Evolutionary conservation across 345 rosid genomes (phyloP).

Genomic region (Excoecaria agallocha): DNA sequence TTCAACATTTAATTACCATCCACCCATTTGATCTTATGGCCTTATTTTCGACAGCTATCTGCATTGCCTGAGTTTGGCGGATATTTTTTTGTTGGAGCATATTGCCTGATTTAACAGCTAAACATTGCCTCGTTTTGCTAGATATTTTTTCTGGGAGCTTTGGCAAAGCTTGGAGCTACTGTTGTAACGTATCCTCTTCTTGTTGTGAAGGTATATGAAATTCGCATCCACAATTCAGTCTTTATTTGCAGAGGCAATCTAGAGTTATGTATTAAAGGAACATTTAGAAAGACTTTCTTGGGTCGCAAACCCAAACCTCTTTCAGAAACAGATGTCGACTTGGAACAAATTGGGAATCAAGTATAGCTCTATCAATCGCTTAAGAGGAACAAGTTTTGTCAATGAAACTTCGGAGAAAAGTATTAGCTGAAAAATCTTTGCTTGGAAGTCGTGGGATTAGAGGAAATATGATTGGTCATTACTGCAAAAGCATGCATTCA

Average conservation of each 20-base stretch:
- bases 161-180: slow-evolving; percentile 99
- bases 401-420: not conserved
- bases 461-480: not conserved
- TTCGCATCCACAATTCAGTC: not conserved
- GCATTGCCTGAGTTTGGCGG: slow-evolving; percentile 34
- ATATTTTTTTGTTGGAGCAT: slow-evolving; percentile 80
- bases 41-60: slow-evolving; percentile 7
- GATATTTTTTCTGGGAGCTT: slow-evolving; percentile 93
- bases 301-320: too few relatives aligned
- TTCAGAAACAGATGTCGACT: not conserved
- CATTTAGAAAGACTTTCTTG: too few relatives aligned
- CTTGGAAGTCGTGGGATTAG: not conserved
- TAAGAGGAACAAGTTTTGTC: not conserved
- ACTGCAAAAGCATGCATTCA: not conserved
- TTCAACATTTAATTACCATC: not conserved
- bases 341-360: not conserved
- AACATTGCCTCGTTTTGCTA: slow-evolving; percentile 27
- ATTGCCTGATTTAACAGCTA: too few relatives aligned
- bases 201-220: slow-evolving; percentile 68
- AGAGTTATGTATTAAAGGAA: not conserved
- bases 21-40: not conserved
- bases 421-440: not conserved
- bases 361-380: not conserved
- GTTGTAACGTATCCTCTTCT: slow-evolving; percentile 88
- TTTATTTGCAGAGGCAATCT: slow-evolving; percentile 6